Evolutionary conservation across 352 stramenopile genomes (phyloP), one percentile per base, ranked within the genome.

Genomic region (Globisporangium solare): DNA sequence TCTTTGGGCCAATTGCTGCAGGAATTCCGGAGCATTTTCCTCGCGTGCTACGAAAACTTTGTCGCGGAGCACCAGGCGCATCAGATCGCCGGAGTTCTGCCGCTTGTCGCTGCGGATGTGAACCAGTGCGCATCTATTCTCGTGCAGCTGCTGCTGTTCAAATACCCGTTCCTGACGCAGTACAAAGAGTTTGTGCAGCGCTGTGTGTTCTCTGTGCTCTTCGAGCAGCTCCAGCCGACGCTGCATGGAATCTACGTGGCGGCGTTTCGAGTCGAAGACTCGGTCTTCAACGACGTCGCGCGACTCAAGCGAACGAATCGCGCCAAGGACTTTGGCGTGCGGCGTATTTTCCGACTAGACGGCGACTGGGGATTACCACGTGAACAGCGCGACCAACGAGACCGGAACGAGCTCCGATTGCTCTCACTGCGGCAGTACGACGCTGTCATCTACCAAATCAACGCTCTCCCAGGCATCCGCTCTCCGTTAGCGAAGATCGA

Each of bases 211-310:
- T 67, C 70, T n/a, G 72, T 73, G 10, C 74, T 87, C 18, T 88
- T 90, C 58, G 77, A 83, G 21, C 69, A 73, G 17, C 66, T 90
- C 5, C 77, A 90, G 53, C 77, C 74, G 43, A 77, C 67, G 37
- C 59, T 90, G 12, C 80, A 90, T 41, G 68, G 64, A 0, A 54
- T 88, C 50, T 82, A 84, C 27, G 71, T 76, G 11, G 62, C 66
- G 4, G 68, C 76, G 2, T 88, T 90, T 51, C 63, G 69, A 8
- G 37, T 40, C 10, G 77, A 90, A 56, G 80, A 88, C 45, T 39
- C 54, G 3, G 65, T 79, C 13, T 27, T 90, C 39, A 50, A 66
- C 6, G 56, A 70, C 20, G 42, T 77, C 20, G 61, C 70, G 10
- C 50, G 69, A 41, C 37, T 69, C n/a, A 40, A 73, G 35, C 57